Evolutionary conservation across 257 asterid species (phyloP), one percentile per base, ranked within the genome.

Genomic region (Henckelia pumila): DNA sequence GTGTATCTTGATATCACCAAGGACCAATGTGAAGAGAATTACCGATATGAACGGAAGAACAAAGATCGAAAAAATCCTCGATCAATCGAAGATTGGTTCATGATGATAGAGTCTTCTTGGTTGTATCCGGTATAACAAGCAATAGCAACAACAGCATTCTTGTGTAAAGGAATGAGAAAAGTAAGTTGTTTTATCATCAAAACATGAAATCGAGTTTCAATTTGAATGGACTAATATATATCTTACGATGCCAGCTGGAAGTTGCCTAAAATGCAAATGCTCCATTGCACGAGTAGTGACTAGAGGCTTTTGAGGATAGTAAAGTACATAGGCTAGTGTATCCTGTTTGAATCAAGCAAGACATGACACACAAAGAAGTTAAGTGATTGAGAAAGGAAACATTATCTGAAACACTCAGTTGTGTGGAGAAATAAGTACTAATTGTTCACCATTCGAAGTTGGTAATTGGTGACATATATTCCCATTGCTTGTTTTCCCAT

Each of bases 401-500:
- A 28, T 14, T 17, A 37, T 0, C 49, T 24, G 6, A 8, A 17
- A 44, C 17, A n/a, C 50, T 11, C 50, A 0, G 8, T 23, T 29
- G 21, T 57, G 35, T 26, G 52, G 59, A 50, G 37, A 53, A 20
- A 20, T 33, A 60, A 44, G 64, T 59, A 28, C 30, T 58, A 49
- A 44, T 30, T 63, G 30, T 8, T 63, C 55, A 7, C 13, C 35
- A 30, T 57, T 28, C 97, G 88, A 64, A 93, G 88, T 71, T 93
- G 99, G 83, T 89, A 93, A 78, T 93, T 93, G 78, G 99, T 93
- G 64, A 86, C 99, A 67, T 90, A 93, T 26, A 93, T 93, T 37
- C 97, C 99, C 97, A 90, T 88, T 56, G 99, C 97, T 78, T 90
- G 99, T 75, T 90, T 93, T 63, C 99, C 97, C 99, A 90, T 93